Evolutionary conservation across 495 filamentous ascomycete genomes (phyloP).

Genomic region (Saxispiralis lemnorum): DNA sequence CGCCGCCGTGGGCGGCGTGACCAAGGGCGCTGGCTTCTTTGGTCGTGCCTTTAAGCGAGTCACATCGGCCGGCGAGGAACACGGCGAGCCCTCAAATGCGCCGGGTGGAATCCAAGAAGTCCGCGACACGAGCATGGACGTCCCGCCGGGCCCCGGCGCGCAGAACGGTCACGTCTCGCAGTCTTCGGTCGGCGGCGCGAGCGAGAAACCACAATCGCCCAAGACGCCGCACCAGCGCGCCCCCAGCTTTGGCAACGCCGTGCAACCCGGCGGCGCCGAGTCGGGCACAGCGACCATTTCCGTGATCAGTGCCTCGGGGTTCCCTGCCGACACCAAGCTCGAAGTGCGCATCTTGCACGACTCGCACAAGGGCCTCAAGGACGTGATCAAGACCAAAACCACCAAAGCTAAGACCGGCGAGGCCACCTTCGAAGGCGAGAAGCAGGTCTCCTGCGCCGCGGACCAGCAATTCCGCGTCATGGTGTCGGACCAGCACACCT

Average conservation of each 20-base stretch:
- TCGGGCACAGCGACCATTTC: conserved; percentile 65
- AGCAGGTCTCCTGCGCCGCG: conserved; percentile 57
- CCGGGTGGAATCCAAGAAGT: conserved; percentile 5
- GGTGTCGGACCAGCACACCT: conserved; percentile 66
- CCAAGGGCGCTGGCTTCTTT: conserved; percentile 76
- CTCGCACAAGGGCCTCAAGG: conserved; percentile 48
- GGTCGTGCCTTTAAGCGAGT: conserved; percentile 53
- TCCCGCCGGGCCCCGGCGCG: not conserved
- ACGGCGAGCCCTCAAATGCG: conserved; percentile 10
- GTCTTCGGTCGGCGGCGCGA: conserved; percentile 1
- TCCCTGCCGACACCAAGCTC: conserved; percentile 58
- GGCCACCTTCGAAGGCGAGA: conserved; percentile 53
- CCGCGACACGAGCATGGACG: conserved; percentile 8
- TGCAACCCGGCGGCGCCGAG: conserved; percentile 41
- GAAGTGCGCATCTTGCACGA: conserved; percentile 57
- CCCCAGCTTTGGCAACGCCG: conserved; percentile 29
- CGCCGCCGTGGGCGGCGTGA: conserved; percentile 47
- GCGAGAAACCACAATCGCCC: not conserved
- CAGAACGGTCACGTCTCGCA: conserved; percentile 7
- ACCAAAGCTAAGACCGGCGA: conserved; percentile 43
- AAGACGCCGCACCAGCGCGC: conserved; percentile 5
- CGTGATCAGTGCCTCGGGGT: conserved; percentile 62
- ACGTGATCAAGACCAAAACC: conserved; percentile 71
- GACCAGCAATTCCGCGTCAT: conserved; percentile 74
- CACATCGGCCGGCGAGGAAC: conserved; percentile 20